These are phyloP conservation scores for Bacidia gigantensis DNA, from an alignment of 495 filamentous ascomycete species.

Conservation along the genomic window DNA sequence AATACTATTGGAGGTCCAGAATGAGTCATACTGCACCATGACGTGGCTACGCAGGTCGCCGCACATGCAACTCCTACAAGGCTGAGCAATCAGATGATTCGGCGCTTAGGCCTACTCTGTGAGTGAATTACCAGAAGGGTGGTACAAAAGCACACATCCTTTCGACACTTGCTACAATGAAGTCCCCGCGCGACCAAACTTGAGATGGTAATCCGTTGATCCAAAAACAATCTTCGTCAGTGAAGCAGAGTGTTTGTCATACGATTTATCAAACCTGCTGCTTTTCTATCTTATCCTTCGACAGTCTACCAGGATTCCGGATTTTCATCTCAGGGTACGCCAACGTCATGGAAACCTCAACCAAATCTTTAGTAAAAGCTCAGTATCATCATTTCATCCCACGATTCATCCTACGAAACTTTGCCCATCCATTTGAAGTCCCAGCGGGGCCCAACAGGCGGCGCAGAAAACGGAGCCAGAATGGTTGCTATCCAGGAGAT, in stretches of 20 bases:
- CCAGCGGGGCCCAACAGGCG: not conserved
- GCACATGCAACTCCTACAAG: not conserved
- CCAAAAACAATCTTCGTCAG: too few relatives aligned
- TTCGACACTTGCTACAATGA: too few relatives aligned
- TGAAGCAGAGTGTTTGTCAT: too few relatives aligned
- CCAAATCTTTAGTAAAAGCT: too few relatives aligned
- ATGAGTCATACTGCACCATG: not conserved
- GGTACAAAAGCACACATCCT: too few relatives aligned
- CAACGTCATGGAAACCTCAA: too few relatives aligned
- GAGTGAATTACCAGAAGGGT: not conserved
- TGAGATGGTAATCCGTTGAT: too few relatives aligned
- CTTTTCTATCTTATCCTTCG: too few relatives aligned
- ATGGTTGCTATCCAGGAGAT: not conserved
- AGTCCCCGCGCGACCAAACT: too few relatives aligned
- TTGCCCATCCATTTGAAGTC: conserved; percentile 19
- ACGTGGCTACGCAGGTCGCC: not conserved
- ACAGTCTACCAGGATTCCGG: too few relatives aligned
- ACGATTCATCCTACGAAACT: conserved; percentile 34
- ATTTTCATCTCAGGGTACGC: too few relatives aligned
- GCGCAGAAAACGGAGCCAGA: not conserved
- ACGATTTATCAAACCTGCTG: too few relatives aligned
- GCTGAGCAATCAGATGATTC: not conserved
- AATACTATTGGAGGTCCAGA: not conserved
- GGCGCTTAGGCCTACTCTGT: not conserved
- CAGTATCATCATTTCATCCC: conserved; percentile 38